Base-by-base conservation (phyloP, 306 rosid genomes). In the Prunus dulcis region DNA sequence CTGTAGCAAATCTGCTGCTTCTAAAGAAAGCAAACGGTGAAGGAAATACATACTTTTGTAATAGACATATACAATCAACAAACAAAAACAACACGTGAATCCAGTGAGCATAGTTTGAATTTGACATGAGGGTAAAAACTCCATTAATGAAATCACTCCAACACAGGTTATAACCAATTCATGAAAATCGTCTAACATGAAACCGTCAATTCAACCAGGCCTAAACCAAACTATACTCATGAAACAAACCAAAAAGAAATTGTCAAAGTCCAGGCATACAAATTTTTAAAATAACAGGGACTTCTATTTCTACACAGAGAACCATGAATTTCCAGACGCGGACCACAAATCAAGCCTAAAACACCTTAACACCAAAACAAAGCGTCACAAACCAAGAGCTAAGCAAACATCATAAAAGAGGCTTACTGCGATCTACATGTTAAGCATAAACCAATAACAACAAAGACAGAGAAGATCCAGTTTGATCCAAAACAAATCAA, bases 1-100 rank as follows among this genome's bases (percentile, higher is more conserved):
- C 89, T 95, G 97, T 2, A 92, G 78, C 89, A 96, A 90, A 79
- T 96, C 99, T 79, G 91, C 78, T 61, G 99, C 84, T 86, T 92
- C 98, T 95, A 80, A 80, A 49, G 72, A 43, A 76, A 69, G 68
- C 45, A 50, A 22, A 17, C 67, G 53, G 87, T 91, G 69, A 76
- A 95, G 96, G 97, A 93, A 80, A 75, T 0, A 80, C 85, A 72
- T 41, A 75, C 15, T 1, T 28, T 32, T 2, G 28, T n/a, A 19
- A 20, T 12, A 32, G 38, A 28, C 17, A 53, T 8, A 53, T 18
- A 22, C 4, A 20, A 64, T 34, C 64, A 50, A 13, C 30, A 32
- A 20, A 46, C 10, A 20, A 57, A 28, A 19, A 14, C 12, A 66
- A 55, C 17, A 23, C 22, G 12, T 52, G 13, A 43, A 32, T 8